Conservation (phyloP, 139 green algal species). For the Closterium sp. region DNA sequence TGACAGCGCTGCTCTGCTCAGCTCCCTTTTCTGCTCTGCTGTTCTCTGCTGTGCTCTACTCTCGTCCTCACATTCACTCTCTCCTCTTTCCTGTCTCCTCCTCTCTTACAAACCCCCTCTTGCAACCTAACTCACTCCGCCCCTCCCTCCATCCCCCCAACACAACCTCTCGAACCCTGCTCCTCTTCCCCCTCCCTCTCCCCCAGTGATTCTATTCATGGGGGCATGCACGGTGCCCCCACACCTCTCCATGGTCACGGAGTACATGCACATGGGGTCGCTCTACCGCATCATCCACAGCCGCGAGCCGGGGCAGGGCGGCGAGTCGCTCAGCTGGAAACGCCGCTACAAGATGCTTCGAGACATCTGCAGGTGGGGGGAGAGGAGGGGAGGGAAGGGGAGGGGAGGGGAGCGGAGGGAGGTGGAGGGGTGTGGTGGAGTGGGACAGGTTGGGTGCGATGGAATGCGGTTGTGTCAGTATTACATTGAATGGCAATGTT, state of each 20-base stretch:
- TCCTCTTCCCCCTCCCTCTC: neutral
- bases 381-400: too few relatives aligned
- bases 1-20: too few relatives aligned
- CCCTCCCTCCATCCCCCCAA: neutral
- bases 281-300: constrained; percentile 69
- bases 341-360: constrained; percentile 43
- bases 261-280: constrained; percentile 65
- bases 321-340: neutral
- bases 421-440: neutral
- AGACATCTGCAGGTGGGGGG: constrained; percentile 26
- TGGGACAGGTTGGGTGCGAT: neutral
- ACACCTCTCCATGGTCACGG: constrained; percentile 71
- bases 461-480: too few relatives aligned
- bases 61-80: neutral
- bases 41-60: neutral
- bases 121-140: neutral
- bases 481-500: too few relatives aligned
- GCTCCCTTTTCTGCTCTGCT: too few relatives aligned
- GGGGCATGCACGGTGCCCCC: constrained; percentile 55
- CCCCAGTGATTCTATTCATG: constrained; percentile 68
- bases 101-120: neutral
- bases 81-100: neutral
- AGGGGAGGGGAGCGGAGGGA: neutral
- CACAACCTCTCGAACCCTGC: neutral
- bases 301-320: neutral